A percentile compares a stretch with the other conserved stretches of the same genome.
phyloP scores from a whole-genome alignment of 2,329 filamentous ascomycete genomes.

The Cadophora luteo-olivacea region DNA sequence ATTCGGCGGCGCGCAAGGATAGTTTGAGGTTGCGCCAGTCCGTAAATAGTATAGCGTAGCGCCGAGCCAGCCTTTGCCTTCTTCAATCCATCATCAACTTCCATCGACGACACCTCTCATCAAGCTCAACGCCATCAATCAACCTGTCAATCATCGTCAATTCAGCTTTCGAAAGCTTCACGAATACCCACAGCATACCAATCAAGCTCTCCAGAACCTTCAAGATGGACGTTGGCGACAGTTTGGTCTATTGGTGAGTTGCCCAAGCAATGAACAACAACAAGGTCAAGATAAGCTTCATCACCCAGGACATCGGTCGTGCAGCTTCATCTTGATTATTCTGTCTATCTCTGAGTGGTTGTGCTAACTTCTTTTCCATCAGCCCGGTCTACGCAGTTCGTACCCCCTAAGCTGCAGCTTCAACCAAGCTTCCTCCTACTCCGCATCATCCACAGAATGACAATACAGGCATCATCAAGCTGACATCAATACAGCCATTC shows the following conservation, averaged over 20 bases:
- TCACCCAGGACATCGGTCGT: slow-evolving; percentile 15
- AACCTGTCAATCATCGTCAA: slow-evolving; percentile 34
- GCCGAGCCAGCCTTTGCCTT: slow-evolving; percentile 18
- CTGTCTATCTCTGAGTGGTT: slow-evolving; percentile 18
- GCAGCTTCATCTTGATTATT: slow-evolving; percentile 18
- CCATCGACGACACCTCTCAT: slow-evolving; percentile 32
- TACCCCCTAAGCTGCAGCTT: slow-evolving; percentile 48
- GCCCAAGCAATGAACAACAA: slow-evolving; percentile 42
- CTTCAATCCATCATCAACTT: slow-evolving; percentile 30
- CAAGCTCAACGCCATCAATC: slow-evolving; percentile 41
- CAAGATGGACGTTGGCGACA: slow-evolving; percentile 75
- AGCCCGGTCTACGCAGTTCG: slow-evolving; percentile 99
- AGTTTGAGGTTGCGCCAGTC: slow-evolving; percentile 14
- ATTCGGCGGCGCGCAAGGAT: background rate
- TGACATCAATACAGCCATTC: slow-evolving; percentile 68
- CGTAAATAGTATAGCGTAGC: background rate
- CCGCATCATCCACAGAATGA: slow-evolving; percentile 14
- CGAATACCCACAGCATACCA: slow-evolving; percentile 25
- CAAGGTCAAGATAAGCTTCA: slow-evolving; percentile 33
- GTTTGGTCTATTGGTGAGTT: slow-evolving; percentile 67
- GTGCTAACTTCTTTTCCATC: slow-evolving; percentile 53
- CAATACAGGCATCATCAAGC: slow-evolving; percentile 37
- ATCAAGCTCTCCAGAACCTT: slow-evolving; percentile 44
- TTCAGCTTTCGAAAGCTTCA: slow-evolving; percentile 38
- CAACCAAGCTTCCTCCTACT: slow-evolving; percentile 24